Percentiles rank a stretch among this genome's conserved stretches.
Conservation (phyloP, 2,329 filamentous ascomycete species). For the Simplicillium sp. region DNA sequence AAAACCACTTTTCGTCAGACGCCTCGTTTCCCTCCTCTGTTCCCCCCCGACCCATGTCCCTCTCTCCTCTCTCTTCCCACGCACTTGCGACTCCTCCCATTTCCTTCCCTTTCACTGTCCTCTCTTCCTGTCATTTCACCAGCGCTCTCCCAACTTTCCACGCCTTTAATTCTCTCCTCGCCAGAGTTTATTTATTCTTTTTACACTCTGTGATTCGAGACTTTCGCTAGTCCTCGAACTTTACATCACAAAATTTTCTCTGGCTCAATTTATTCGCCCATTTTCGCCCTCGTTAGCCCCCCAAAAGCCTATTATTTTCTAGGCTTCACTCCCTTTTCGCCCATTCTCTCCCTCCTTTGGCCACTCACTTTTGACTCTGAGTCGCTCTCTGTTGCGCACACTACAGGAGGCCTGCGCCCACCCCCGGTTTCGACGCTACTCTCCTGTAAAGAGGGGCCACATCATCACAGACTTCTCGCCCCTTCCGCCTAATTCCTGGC, state of each 20-base stretch:
- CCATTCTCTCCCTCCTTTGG: conserved; percentile 5
- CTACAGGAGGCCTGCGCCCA: not conserved
- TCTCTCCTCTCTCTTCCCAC: not conserved
- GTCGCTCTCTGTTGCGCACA: conserved; percentile 15
- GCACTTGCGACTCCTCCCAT: not conserved
- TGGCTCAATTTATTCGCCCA: conserved; percentile 1
- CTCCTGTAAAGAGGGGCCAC: not conserved
- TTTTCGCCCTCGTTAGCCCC: conserved; percentile 1
- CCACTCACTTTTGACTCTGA: conserved; percentile 1
- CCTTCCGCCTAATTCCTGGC: conserved; percentile 1
- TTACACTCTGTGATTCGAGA: conserved; percentile 21
- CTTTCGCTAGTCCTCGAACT: conserved; percentile 40
- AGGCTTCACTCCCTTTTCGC: conserved; percentile 5
- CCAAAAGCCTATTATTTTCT: conserved; percentile 3
- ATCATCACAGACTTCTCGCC: conserved; percentile 1
- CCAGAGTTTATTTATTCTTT: conserved; percentile 8
- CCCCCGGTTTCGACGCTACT: not conserved
- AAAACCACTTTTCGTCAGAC: conserved; percentile 5
- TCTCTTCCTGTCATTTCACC: conserved; percentile 1
- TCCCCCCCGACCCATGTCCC: not conserved
- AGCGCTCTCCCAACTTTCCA: conserved; percentile 10
- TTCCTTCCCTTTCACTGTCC: not conserved
- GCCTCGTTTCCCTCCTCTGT: conserved; percentile 6
- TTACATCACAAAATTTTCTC: conserved; percentile 6
- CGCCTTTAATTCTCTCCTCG: conserved; percentile 9